phyloP scores from a whole-genome alignment of 148 eudicot genomes.

The Polygonum aviculare region DNA sequence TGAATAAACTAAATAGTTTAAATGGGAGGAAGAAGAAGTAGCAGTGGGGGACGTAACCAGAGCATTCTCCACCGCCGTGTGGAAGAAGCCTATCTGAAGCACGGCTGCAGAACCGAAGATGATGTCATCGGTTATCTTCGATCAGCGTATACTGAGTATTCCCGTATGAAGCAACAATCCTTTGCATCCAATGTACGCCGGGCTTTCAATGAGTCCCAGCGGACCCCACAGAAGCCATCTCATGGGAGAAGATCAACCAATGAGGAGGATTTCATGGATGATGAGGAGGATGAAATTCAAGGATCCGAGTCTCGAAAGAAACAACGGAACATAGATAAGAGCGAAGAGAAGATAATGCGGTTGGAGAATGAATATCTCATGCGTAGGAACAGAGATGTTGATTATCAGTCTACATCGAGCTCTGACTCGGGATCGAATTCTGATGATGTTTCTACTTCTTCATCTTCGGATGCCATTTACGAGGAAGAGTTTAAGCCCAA shows the following conservation, averaged over 20 bases:
- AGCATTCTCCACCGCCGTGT: constrained; percentile 8
- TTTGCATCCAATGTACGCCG: constrained; percentile 8
- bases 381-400: not conserved
- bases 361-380: constrained; percentile 10
- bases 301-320: constrained; percentile 13
- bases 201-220: constrained; percentile 9
- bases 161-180: constrained; percentile 11
- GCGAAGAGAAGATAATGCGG: constrained; percentile 17
- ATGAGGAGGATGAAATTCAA: constrained; percentile 2
- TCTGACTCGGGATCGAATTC: constrained; percentile 4
- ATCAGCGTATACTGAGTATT: constrained; percentile 20
- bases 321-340: constrained; percentile 13
- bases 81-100: constrained; percentile 13
- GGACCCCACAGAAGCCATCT: constrained; percentile 16
- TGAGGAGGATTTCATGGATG: not conserved
- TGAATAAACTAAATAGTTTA: not conserved
- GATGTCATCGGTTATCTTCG: constrained; percentile 24
- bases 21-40: constrained; percentile 7
- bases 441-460: constrained; percentile 26
- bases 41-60: constrained; percentile 11
- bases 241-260: not conserved
- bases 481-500: constrained; percentile 35
- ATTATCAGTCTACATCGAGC: not conserved
- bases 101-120: constrained; percentile 10
- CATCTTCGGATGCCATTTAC: constrained; percentile 32